Percentiles rank a stretch among this genome's conserved stretches.
These are phyloP conservation scores for Plectosphaerella cucumerina DNA, from an alignment of 2,329 filamentous ascomycete species.

Conservation along the genomic window DNA sequence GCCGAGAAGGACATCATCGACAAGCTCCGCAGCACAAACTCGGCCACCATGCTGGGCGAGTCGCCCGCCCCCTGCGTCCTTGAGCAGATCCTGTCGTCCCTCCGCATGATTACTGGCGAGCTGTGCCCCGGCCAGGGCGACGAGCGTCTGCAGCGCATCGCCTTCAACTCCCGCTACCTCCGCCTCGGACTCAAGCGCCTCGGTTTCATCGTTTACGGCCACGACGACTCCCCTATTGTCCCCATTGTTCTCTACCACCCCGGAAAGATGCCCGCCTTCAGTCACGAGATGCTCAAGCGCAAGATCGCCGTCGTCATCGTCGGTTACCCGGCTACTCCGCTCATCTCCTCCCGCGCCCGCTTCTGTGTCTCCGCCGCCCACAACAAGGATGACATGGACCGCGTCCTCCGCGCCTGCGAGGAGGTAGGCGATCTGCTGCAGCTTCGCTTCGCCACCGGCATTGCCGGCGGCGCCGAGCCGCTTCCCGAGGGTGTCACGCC, in stretches of 20 bases:
- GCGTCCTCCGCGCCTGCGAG: conserved; percentile 82
- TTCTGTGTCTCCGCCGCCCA: conserved; percentile 96
- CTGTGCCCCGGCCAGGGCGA: conserved; percentile 86
- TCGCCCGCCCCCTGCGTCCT: conserved; percentile 83
- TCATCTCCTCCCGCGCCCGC: conserved; percentile 89
- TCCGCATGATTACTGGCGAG: conserved; percentile 87
- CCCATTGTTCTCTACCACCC: conserved; percentile 94
- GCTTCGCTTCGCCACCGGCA: conserved; percentile 94
- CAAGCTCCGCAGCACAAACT: conserved; percentile 82
- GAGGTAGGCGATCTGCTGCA: conserved; percentile 89
- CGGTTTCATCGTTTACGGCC: conserved; percentile 93
- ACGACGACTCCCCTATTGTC: conserved; percentile 97
- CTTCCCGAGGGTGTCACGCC: conserved; percentile 67
- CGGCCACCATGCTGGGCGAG: conserved; percentile 83
- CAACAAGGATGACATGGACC: conserved; percentile 97
- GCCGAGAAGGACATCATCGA: conserved; percentile 88
- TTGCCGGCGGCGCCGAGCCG: conserved; percentile 81
- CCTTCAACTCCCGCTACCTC: conserved; percentile 98
- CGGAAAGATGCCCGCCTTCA: conserved; percentile 98
- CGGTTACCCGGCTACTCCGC: conserved; percentile 91
- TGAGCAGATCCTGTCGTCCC: conserved; percentile 81
- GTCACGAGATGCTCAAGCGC: conserved; percentile 95
- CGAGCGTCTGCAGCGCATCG: conserved; percentile 90
- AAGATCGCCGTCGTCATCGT: conserved; percentile 98
- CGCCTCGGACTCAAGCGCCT: conserved; percentile 94